Evolutionary conservation across 2,329 filamentous ascomycete species (phyloP), one percentile per base, ranked within the genome.

Genomic region (Fusarium verrucosum): DNA sequence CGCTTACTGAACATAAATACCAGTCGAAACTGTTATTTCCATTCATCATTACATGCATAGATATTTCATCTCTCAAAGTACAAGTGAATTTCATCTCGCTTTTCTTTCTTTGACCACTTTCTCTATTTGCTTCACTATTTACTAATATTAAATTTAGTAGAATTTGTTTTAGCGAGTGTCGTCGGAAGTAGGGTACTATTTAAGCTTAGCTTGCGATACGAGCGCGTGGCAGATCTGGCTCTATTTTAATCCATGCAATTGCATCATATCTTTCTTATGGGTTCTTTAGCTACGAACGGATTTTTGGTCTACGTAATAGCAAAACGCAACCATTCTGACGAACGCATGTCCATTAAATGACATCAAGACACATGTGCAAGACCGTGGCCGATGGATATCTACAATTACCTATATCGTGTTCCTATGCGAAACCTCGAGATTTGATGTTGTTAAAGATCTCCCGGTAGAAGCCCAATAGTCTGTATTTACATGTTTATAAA

Each of bases 191-290:
- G 45, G 25, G 33, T 36, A 49, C 45, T 26, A 41, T 17, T 17
- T 28, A 25, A 49, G 45, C 41, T 41, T 49, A 49, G 45, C 45
- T 49, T 49, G 45, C 45, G 45, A 49, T 49, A 11, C 28, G 33
- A 49, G 26, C 33, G 40, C 33, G 45, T 19, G 26, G n/a, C 22
- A 3, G 23, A 41, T 6, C 23, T 16, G 10, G 40, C 33, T 49
- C 33, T 26, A 40, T 28, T 47, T 41, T 8, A 8, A 16, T 16
- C 33, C 16, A 7, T 4, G 1, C 5, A 13, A 37, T 19, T 14
- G 23, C 6, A 14, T 20, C 10, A 28, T 6, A 41, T 28, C 5
- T 36, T 23, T 28, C 11, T 5, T 10, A 28, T 13, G 20, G 28
- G 7, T 30, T 22, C 3, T 13, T 2, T n/a, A 4, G 3, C n/a